Evolutionary conservation across 176 grass and related monocot genomes (phyloP), one percentile per base, ranked within the genome.

Genomic region (Ananas comosus): DNA sequence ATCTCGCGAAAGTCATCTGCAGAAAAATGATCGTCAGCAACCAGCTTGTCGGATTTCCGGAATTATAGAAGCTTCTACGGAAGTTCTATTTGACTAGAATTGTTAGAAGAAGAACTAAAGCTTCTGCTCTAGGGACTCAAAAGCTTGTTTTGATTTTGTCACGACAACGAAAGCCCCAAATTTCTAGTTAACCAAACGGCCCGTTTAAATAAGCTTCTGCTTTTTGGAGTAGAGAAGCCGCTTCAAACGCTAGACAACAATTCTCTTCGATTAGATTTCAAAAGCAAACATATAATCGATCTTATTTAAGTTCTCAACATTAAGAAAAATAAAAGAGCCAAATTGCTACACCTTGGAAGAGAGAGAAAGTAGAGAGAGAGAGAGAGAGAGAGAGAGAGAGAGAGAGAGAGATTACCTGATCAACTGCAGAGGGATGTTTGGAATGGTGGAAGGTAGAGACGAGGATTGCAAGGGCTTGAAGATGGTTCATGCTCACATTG

Each of bases 401-500:
- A 33, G 33, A 7, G 33, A 42, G 33, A 12, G 13, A 28, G 17
- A 19, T 11, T n/a, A 83, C 94, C 90, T 99, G 95, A 86, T 93
- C 90, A 78, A 99, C 84, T 13, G 95, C 95, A 73, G 95, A 99
- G 0, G 95, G 95, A 21, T 22, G 78, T 54, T 86, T 90, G 8
- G 87, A 63, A 72, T 99, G 95, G 75, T 99, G 90, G 82, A 99
- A 99, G 13, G 95, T 99, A 65, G 87, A 91, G 64, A 99, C 80
- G 24, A 99, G 86, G 48, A 94, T 93, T 48, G 95, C 95, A 71
- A 99, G 87, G 16, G 95, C 95, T 83, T 99, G 95, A 2, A 99
- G 83, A 71, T 99, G 95, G 57, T 99, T 93, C 90, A 99, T 91
- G 84, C 85, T 88, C 80, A 99, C 95, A 76, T 99, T 99, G 73